Evolutionary conservation across 2,329 filamentous ascomycete genomes (phyloP).

Genomic region (Geosmithia flava): DNA sequence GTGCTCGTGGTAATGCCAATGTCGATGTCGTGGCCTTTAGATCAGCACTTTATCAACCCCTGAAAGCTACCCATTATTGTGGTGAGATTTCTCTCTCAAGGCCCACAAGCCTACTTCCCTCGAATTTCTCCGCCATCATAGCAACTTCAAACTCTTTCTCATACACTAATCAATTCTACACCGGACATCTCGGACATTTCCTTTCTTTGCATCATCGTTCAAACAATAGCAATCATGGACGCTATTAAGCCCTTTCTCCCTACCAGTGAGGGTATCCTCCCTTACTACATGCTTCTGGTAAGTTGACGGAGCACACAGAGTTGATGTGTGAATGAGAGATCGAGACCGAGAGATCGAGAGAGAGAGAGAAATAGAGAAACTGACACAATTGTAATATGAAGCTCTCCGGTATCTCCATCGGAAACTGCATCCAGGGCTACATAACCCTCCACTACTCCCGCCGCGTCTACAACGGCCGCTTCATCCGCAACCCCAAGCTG

Average conservation of each 20-base stretch:
- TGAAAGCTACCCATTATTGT: too few relatives aligned
- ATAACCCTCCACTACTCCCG: constrained; percentile 66
- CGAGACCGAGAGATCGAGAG: too few relatives aligned
- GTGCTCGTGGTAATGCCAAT: too few relatives aligned
- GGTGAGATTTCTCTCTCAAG: too few relatives aligned
- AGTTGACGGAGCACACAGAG: constrained; percentile 8
- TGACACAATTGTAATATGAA: constrained; percentile 19
- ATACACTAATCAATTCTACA: too few relatives aligned
- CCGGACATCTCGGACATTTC: neutral
- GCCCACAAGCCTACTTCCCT: too few relatives aligned
- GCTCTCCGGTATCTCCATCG: constrained; percentile 72
- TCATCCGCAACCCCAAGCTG: constrained; percentile 36
- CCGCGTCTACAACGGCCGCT: constrained; percentile 69
- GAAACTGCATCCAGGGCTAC: constrained; percentile 80
- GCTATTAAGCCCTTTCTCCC: constrained; percentile 31
- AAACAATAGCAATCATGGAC: constrained; percentile 24
- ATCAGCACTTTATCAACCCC: too few relatives aligned
- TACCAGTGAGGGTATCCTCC: constrained; percentile 38
- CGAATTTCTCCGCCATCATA: too few relatives aligned
- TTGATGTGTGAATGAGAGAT: neutral
- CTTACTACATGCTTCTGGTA: constrained; percentile 47
- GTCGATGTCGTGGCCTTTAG: too few relatives aligned
- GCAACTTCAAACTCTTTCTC: too few relatives aligned
- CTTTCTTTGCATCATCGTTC: neutral
- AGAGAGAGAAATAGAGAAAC: neutral